These are phyloP conservation scores for Umbelopsis vinacea DNA, from an alignment of 192 early-diverging fungal species.

Conservation along the genomic window DNA sequence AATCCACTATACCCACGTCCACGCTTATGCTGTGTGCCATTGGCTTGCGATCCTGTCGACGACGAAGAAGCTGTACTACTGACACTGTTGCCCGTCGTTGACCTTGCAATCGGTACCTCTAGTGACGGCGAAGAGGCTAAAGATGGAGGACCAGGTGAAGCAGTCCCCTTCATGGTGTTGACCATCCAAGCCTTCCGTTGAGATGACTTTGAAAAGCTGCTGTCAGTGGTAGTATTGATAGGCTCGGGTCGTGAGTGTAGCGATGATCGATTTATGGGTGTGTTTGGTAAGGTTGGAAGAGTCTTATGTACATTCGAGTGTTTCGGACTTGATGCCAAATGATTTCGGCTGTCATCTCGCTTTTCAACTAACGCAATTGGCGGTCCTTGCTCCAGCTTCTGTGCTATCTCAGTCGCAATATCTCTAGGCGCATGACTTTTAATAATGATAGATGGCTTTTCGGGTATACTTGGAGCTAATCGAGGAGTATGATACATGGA, in stretches of 20 bases:
- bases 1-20: constrained; percentile 1
- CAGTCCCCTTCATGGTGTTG: neutral
- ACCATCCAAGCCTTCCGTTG: constrained; percentile 18
- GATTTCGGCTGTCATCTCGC: neutral
- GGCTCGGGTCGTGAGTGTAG: neutral
- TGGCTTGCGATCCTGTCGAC: constrained; percentile 20
- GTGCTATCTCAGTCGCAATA: neutral
- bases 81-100: constrained; percentile 26
- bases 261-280: neutral
- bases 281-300: neutral
- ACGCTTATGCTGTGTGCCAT: neutral
- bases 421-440: neutral
- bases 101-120: constrained; percentile 14
- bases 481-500: neutral
- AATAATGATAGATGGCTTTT: neutral
- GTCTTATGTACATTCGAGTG: constrained; percentile 5
- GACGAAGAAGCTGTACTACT: constrained; percentile 22
- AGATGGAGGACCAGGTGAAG: neutral
- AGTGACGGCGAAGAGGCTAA: neutral
- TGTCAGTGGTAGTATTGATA: neutral
- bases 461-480: neutral
- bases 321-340: neutral
- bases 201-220: neutral
- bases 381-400: neutral
- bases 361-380: neutral